Base-by-base conservation (phyloP, 257 asterid species). In the Lycium ferocissimum region DNA sequence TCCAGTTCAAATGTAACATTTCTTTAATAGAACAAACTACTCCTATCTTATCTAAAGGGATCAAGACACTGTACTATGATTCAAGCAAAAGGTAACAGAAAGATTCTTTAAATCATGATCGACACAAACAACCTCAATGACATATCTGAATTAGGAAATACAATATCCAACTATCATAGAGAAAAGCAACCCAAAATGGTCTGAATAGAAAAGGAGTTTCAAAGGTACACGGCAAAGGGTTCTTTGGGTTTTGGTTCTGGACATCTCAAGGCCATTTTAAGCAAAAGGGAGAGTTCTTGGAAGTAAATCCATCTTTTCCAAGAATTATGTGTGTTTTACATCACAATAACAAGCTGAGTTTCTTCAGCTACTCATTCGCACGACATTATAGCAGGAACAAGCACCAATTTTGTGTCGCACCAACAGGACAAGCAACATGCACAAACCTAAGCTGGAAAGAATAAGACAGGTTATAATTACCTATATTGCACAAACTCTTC, bases 121-220 rank as follows among this genome's bases (percentile, higher is more conserved):
- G 53, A 15, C 51, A 69, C 15, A 37, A 69, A 69, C 78, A 69
- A 26, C 78, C 11, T 37, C 26, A 69, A 14, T 35, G 12, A 67
- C 49, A 35, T 62, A 20, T 67, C 22, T 13, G 49, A 67, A 35
- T 67, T 35, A 35, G 75, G 49, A 67, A 35, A 67, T 67, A 35
- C 20, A 67, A 37, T 37, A 35, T 35, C 20, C 49, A 67, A 67
- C 47, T 14, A 67, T 14, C 75, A 67, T 12, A 67, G 49, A 3
- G 49, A 67, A 26, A 10, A 35, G 20, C 75, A 58, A 58, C 10
- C n/a, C 65, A 15, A 58, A 6, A 17, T 10, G 98, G 91, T 59
- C 89, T 94, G 89, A 95, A 92, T 35, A 95, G 59, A 96, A 96
- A 95, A 53, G 98, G 98, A 35, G 93, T 66, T 58, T 93, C 97